Conservation (phyloP, 2,329 filamentous ascomycete genomes). For the Fusarium nygamai region DNA sequence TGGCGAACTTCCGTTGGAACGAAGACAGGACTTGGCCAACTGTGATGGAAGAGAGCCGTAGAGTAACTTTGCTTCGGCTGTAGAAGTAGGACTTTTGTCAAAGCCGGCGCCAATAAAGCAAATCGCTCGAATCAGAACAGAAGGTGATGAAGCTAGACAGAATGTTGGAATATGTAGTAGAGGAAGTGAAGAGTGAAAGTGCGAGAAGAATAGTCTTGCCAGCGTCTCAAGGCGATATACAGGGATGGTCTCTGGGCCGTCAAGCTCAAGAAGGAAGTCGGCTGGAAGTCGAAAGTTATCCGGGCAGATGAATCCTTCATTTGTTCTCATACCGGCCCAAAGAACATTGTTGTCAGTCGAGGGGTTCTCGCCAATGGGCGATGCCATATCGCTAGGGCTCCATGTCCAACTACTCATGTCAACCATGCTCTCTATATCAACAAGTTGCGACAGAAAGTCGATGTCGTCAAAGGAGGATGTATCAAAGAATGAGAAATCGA, state of each 20-base stretch:
- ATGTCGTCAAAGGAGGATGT: not conserved
- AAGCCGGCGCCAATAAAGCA: not conserved
- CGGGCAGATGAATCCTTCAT: not conserved
- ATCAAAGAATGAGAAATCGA: not conserved
- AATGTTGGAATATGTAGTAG: not conserved
- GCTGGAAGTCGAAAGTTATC: not conserved
- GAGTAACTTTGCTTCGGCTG: not conserved
- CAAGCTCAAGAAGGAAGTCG: not conserved
- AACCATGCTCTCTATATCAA: not conserved
- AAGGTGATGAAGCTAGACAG: not conserved
- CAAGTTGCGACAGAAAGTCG: not conserved
- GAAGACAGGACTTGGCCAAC: not conserved
- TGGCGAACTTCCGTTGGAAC: not conserved
- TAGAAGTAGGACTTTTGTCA: not conserved
- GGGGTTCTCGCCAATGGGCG: not conserved
- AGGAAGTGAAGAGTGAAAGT: not conserved
- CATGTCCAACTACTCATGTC: not conserved
- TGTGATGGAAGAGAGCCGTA: not conserved
- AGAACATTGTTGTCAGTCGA: not conserved
- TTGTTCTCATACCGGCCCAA: not conserved
- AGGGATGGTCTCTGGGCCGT: not conserved
- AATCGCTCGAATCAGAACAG: not conserved
- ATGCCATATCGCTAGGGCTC: not conserved
- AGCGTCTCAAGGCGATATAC: not conserved
- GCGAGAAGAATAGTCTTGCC: not conserved